phyloP scores from a whole-genome alignment of 768 basidiomycete species.

The Leccinum incarnatum region DNA sequence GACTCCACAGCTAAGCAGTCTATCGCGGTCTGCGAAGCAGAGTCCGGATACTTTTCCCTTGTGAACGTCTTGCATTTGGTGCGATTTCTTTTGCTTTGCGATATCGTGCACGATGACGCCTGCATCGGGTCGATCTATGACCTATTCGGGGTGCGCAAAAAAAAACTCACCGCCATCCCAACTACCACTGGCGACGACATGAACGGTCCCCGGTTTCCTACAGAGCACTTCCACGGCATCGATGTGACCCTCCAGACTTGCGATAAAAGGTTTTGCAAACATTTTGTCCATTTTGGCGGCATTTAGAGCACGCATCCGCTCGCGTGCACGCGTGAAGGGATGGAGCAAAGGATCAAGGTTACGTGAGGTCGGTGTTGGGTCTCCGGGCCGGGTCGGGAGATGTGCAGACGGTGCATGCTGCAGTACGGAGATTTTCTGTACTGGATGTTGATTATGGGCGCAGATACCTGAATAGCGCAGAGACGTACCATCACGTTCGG shows the following conservation, averaged over 20 bases:
- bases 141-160: background rate
- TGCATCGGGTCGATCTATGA: slow-evolving; percentile 26
- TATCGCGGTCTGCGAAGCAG: slow-evolving; percentile 63
- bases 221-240: slow-evolving; percentile 90
- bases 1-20: slow-evolving; percentile 75
- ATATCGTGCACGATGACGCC: slow-evolving; percentile 87
- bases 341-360: slow-evolving; percentile 96
- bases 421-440: slow-evolving; percentile 81
- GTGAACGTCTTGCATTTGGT: slow-evolving; percentile 68
- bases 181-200: slow-evolving; percentile 83
- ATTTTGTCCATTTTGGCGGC: slow-evolving; percentile 97
- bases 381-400: slow-evolving; percentile 71
- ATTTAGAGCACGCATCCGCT: slow-evolving; percentile 90
- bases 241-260: slow-evolving; percentile 84
- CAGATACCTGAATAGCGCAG: background rate
- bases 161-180: slow-evolving; percentile 86
- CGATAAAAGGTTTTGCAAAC: slow-evolving; percentile 97
- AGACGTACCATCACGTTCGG: slow-evolving; percentile 15
- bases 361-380: slow-evolving; percentile 83
- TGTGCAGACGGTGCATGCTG: slow-evolving; percentile 79
- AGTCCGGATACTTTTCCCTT: slow-evolving; percentile 84
- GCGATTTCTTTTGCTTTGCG: slow-evolving; percentile 49
- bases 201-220: slow-evolving; percentile 69
- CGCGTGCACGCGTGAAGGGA: slow-evolving; percentile 89
- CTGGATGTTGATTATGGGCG: slow-evolving; percentile 3